phyloP scores from a whole-genome alignment of 345 rosid species.

The Geranium brycei region DNA sequence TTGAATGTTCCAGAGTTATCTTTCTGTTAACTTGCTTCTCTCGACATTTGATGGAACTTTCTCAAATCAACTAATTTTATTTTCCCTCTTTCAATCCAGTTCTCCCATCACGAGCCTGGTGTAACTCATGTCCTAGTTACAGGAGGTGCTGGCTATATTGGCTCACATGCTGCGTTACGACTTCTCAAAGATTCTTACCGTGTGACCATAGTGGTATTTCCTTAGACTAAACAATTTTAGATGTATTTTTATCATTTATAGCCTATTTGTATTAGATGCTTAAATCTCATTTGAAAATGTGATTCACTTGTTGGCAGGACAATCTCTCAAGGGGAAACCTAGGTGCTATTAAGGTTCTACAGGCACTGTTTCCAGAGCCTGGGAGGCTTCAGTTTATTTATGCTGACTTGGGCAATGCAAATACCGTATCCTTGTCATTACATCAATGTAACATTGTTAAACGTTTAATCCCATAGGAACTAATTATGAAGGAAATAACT shows the following conservation, averaged over 20 bases:
- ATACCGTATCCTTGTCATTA: slow-evolving; percentile 45
- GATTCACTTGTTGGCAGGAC: slow-evolving; percentile 37
- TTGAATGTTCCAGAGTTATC: not conserved
- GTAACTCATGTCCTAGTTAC: slow-evolving; percentile 85
- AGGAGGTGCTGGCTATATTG: slow-evolving; percentile 94
- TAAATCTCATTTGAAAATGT: not conserved
- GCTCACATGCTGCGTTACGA: slow-evolving; percentile 83
- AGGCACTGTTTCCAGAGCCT: slow-evolving; percentile 75
- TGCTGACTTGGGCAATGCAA: slow-evolving; percentile 83
- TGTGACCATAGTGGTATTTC: slow-evolving; percentile 74
- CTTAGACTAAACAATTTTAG: slow-evolving; percentile 1
- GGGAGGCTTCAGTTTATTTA: slow-evolving; percentile 90
- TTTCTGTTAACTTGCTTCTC: not conserved
- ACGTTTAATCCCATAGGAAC: too few relatives aligned
- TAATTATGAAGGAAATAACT: too few relatives aligned
- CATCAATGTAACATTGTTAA: not conserved
- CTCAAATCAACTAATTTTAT: not conserved
- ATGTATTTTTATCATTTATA: not conserved
- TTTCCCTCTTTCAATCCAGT: slow-evolving; percentile 24
- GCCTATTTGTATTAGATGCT: not conserved
- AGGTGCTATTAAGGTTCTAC: slow-evolving; percentile 76
- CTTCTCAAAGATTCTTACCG: slow-evolving; percentile 69
- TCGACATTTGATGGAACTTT: not conserved
- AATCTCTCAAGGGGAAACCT: slow-evolving; percentile 92
- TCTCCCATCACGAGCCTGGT: slow-evolving; percentile 52